Percentiles rank a stretch among this genome's conserved stretches.
Evolutionary conservation across 2,329 filamentous ascomycete genomes (phyloP).

Genomic region (Talaromyces rugulosus): DNA sequence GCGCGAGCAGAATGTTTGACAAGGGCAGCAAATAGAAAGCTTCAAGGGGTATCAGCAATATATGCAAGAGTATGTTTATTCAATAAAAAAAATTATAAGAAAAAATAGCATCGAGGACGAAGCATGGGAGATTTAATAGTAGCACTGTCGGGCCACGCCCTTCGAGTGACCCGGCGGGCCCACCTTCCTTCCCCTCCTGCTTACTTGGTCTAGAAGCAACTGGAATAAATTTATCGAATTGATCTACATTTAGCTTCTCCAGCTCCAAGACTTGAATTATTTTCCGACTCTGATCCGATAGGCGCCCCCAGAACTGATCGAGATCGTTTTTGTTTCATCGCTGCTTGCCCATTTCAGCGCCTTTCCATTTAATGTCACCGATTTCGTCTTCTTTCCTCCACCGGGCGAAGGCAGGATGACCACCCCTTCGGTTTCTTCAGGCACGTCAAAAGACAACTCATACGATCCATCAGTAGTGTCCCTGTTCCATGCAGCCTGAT

Average conservation of each 20-base stretch:
- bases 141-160: not conserved
- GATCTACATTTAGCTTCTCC: not conserved
- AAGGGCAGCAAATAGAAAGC: not conserved
- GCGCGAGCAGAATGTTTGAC: not conserved
- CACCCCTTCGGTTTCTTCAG: slow-evolving; percentile 5
- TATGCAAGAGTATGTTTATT: not conserved
- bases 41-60: not conserved
- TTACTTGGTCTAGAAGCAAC: not conserved
- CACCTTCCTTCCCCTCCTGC: not conserved
- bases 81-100: not conserved
- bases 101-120: not conserved
- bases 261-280: not conserved
- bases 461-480: not conserved
- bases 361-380: slow-evolving; percentile 9
- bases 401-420: slow-evolving; percentile 6
- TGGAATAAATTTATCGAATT: not conserved
- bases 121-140: too few species aligned
- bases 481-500: slow-evolving; percentile 21
- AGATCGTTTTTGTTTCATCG: slow-evolving; percentile 2
- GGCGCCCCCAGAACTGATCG: slow-evolving; percentile 3
- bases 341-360: not conserved
- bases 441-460: slow-evolving; percentile 10
- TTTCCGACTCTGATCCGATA: slow-evolving; percentile 5
- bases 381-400: not conserved
- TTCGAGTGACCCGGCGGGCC: not conserved